These are phyloP conservation scores for Backusella mclennaniae DNA, from an alignment of 192 early-diverging fungal genomes.

Conservation along the genomic window DNA sequence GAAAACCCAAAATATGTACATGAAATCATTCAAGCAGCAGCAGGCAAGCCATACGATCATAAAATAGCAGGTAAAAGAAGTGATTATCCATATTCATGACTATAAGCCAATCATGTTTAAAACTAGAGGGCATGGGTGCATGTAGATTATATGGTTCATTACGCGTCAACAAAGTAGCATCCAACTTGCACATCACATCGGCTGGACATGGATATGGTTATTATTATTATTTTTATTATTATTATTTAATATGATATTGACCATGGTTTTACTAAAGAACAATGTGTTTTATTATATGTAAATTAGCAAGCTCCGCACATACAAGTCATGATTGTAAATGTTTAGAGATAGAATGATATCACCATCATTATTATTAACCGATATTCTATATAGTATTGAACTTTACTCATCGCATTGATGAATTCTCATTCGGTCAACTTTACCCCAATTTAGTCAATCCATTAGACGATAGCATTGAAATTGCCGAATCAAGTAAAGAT, in stretches of 20 bases:
- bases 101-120: neutral
- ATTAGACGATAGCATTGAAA: slow-evolving; percentile 76
- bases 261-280: no score
- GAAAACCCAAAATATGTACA: slow-evolving; percentile 35
- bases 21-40: slow-evolving; percentile 36
- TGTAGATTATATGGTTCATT: slow-evolving; percentile 78
- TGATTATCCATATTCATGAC: no score
- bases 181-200: slow-evolving; percentile 91
- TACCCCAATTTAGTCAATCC: slow-evolving; percentile 89
- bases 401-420: slow-evolving; percentile 92
- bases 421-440: slow-evolving; percentile 84
- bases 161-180: slow-evolving; percentile 76
- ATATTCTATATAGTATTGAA: slow-evolving; percentile 65
- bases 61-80: slow-evolving; percentile 18
- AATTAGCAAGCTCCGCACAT: slow-evolving; percentile 49
- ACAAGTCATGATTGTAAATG: slow-evolving; percentile 60
- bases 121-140: slow-evolving; percentile 46
- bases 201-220: slow-evolving; percentile 81
- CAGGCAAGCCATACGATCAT: slow-evolving; percentile 26
- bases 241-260: no score
- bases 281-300: neutral
- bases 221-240: no score
- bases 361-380: neutral
- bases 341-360: neutral
- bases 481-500: slow-evolving; percentile 48